Evolutionary conservation across 352 stramenopile genomes (phyloP).

Genomic region (Phytophthora capsici): DNA sequence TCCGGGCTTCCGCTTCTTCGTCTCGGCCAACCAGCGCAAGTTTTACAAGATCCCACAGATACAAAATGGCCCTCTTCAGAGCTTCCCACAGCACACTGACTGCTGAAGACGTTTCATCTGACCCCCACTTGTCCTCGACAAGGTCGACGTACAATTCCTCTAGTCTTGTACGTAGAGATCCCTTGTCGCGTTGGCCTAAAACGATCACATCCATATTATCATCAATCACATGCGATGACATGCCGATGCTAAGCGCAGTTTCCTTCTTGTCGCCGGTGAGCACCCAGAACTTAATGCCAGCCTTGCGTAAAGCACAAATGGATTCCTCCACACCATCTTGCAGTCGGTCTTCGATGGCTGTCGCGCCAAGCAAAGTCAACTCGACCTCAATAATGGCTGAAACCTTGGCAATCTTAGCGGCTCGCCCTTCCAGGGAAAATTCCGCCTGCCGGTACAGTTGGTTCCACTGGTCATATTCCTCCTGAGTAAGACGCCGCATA

Average conservation of each 20-base stretch:
- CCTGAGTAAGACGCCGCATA: conserved; percentile 65
- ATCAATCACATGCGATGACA: conserved; percentile 91
- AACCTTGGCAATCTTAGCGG: conserved; percentile 77
- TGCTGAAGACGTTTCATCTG: conserved; percentile 81
- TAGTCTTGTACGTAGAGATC: conserved; percentile 70
- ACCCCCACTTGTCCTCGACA: conserved; percentile 89
- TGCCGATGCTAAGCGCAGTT: conserved; percentile 87
- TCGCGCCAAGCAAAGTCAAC: conserved; percentile 88
- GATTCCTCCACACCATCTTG: conserved; percentile 94
- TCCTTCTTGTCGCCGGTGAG: conserved; percentile 94
- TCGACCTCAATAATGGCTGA: conserved; percentile 88
- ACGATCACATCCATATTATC: conserved; percentile 92
- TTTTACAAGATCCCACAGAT: conserved; percentile 74
- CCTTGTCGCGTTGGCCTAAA: conserved; percentile 82
- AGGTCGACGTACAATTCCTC: conserved; percentile 89
- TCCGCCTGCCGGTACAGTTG: conserved; percentile 77
- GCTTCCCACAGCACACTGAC: conserved; percentile 81
- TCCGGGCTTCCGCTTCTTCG: conserved; percentile 68
- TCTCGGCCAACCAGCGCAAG: conserved; percentile 74
- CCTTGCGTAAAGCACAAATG: conserved; percentile 92
- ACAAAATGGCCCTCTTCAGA: conserved; percentile 70
- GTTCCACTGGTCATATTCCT: conserved; percentile 83
- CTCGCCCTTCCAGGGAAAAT: conserved; percentile 74
- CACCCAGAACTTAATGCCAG: conserved; percentile 97
- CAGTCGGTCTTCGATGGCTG: conserved; percentile 93